These are phyloP conservation scores for Wickerhamomyces chambardii DNA, from an alignment of 805 yeast genomes.

Conservation along the genomic window DNA sequence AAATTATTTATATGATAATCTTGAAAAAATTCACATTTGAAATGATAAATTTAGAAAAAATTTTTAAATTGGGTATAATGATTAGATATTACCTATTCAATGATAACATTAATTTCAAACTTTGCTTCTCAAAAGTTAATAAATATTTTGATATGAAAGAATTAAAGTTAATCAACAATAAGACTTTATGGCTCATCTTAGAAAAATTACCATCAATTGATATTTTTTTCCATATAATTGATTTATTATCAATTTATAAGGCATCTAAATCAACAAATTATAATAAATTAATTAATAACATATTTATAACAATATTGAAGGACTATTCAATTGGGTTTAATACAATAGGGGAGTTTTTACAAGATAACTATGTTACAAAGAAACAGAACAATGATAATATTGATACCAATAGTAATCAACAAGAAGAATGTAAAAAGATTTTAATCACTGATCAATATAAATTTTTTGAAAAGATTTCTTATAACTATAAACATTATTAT, in stretches of 20 bases:
- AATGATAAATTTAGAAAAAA: constrained; percentile 9
- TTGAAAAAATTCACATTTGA: constrained; percentile 11
- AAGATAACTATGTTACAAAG: too few species aligned
- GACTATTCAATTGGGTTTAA: constrained; percentile 45
- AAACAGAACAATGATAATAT: constrained; percentile 1
- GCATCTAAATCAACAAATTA: constrained; percentile 5
- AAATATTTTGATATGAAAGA: too few species aligned
- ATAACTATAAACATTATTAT: constrained; percentile 6
- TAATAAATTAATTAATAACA: constrained; percentile 30
- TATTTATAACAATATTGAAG: constrained; percentile 29
- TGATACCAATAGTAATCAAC: too few species aligned
- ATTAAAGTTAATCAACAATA: constrained; percentile 4
- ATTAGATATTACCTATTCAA: too few species aligned
- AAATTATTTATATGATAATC: constrained; percentile 17
- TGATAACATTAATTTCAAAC: too few species aligned
- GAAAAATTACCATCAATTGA: constrained; percentile 5
- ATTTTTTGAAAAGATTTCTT: constrained; percentile 11
- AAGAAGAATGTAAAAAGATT: constrained; percentile 1
- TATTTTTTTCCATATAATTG: constrained; percentile 10
- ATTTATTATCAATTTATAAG: constrained; percentile 8
- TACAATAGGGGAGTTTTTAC: constrained; percentile 19
- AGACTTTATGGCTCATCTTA: constrained; percentile 3
- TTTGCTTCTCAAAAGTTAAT: too few species aligned
- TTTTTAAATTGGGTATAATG: constrained; percentile 1
- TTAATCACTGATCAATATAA: constrained; percentile 9